Evolutionary conservation across 495 filamentous ascomycete species (phyloP), one percentile per base, ranked within the genome.

Genomic region (Podospora bellae-mahoneyi): DNA sequence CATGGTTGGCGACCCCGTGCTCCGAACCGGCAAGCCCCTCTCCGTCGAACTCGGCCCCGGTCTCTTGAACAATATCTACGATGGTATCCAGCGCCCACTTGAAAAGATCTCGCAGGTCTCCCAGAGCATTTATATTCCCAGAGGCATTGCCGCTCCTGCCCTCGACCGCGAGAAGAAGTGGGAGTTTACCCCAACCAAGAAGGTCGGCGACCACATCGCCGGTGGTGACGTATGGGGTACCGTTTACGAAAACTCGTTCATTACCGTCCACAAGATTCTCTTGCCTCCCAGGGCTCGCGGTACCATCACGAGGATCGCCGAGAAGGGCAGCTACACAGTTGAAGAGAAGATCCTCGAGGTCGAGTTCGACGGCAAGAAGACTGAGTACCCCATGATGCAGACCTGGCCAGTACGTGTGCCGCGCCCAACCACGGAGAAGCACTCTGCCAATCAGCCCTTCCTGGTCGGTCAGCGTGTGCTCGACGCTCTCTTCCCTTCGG

Each of bases 61-160:
- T 74, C 81, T 99, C 81, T 92, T 99, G 88, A 94, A 98, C 83
- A 99, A 96, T 64, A 99, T 99, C 77, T 99, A 99, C 83, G 96
- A 99, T 77, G 95, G 95, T 77, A 98, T 99, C 73, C 95, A 99
- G 78, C 91, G 95, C 69, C 95, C 95, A 66, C 88, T 99, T 71
- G 89, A 88, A 76, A 87, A 86, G 66, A 99, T 99, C 74, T 84
- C 90, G 66, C 83, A 89, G 60, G 79, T 88, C 62, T 88, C 91
- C 16, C 81, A 91, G 69, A 90, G 92, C 77, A 99, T 99, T 78
- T 98, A 98, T 75, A 99, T 99, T 70, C 95, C 95, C 68, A 91
- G 96, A 72, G 95, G 95, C 78, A 94, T 98, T 74, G 77, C 88
- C n/a, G 89, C 91, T 30, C 94, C 96, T 23, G 89, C 93, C 19